Conservation (phyloP, 1,284 basidiomycete species). For the Ceratorhiza oryzae-sativae region DNA sequence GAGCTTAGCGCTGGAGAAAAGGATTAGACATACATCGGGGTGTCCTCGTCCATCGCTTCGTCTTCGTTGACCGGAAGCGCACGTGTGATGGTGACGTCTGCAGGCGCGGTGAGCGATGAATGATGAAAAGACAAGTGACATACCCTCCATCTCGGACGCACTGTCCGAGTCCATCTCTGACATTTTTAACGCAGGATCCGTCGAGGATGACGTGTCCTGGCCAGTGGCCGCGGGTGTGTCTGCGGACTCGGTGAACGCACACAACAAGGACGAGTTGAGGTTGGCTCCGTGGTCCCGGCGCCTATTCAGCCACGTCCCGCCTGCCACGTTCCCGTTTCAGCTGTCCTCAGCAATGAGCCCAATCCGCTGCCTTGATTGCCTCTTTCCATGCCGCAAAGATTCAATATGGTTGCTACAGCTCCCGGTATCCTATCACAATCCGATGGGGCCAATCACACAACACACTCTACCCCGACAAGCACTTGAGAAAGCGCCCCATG, state of each 20-base stretch:
- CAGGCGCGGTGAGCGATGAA: not conserved
- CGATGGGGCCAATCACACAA: too few species aligned
- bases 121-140: slow-evolving; percentile 19
- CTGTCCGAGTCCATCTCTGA: slow-evolving; percentile 20
- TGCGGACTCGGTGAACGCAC: not conserved
- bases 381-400: too few species aligned
- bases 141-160: slow-evolving; percentile 46
- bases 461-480: too few species aligned
- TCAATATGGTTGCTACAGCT: too few species aligned
- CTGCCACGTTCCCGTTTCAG: not conserved
- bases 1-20: not conserved
- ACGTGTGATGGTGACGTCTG: slow-evolving; percentile 22
- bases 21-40: slow-evolving; percentile 3
- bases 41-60: slow-evolving; percentile 4
- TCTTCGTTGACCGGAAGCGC: not conserved
- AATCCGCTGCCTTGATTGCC: too few species aligned
- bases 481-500: too few species aligned
- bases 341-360: too few species aligned
- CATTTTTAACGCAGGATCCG: not conserved
- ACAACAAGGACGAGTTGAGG: not conserved
- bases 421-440: too few species aligned
- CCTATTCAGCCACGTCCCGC: not conserved
- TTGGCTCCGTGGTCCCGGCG: not conserved
- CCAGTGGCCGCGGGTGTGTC: not conserved
- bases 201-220: not conserved